Conservation (phyloP, 305 asterid species). For the Petunia hybrid region DNA sequence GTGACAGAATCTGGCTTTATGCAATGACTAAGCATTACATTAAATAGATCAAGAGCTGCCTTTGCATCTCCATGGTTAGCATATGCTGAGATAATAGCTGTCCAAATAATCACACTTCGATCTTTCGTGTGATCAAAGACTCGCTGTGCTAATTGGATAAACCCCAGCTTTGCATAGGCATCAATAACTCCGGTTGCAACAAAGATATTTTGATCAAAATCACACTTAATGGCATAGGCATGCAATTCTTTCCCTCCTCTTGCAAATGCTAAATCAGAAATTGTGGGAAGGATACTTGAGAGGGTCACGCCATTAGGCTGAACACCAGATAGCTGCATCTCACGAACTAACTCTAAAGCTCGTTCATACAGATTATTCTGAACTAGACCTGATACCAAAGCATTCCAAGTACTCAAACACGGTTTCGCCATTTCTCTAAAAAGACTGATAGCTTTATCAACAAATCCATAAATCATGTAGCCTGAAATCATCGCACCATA, state of each 20-base stretch:
- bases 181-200: constrained; percentile 80
- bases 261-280: constrained; percentile 62
- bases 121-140: constrained; percentile 59
- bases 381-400: constrained; percentile 76
- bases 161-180: constrained; percentile 80
- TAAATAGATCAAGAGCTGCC: constrained; percentile 62
- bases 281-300: constrained; percentile 75
- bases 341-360: constrained; percentile 56
- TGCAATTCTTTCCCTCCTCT: constrained; percentile 80
- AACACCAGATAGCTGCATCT: constrained; percentile 62
- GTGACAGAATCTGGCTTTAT: constrained; percentile 75
- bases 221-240: constrained; percentile 66
- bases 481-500: constrained; percentile 81
- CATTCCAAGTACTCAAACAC: constrained; percentile 82
- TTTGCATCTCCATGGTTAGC: constrained; percentile 83
- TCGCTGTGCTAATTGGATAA: constrained; percentile 60
- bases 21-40: constrained; percentile 61
- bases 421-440: constrained; percentile 64
- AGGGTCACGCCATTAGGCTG: constrained; percentile 71
- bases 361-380: constrained; percentile 66
- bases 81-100: constrained; percentile 81
- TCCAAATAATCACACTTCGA: constrained; percentile 82
- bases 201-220: constrained; percentile 59
- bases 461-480: constrained; percentile 82
- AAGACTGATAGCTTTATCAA: constrained; percentile 64